Evolutionary conservation across 768 basidiomycete genomes (phyloP).

Genomic region (Mrakia frigida): DNA sequence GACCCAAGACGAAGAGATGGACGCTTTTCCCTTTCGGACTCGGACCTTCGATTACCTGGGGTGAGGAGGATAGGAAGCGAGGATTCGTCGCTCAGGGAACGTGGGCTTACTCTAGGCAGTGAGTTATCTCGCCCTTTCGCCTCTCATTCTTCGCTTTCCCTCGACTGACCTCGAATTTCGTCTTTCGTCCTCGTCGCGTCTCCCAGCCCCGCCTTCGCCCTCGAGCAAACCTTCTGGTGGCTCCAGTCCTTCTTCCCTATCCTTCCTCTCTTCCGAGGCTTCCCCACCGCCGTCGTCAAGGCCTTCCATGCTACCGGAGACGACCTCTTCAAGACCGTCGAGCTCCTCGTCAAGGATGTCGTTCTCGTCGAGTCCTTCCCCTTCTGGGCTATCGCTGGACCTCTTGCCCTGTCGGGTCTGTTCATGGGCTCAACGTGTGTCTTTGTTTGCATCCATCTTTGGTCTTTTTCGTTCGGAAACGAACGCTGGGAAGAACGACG

Average conservation of each 20-base stretch:
- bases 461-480: too few relatives aligned
- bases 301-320: background rate
- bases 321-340: background rate
- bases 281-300: background rate
- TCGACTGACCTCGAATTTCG: background rate
- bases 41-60: conserved; percentile 16
- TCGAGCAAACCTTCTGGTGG: conserved; percentile 33
- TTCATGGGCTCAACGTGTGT: conserved; percentile 29
- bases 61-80: conserved; percentile 4
- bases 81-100: conserved; percentile 28
- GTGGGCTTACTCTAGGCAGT: conserved; percentile 29
- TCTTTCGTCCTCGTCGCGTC: background rate
- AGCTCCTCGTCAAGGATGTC: background rate
- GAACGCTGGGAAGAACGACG: too few relatives aligned
- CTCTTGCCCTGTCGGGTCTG: conserved; percentile 12
- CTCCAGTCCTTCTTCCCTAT: conserved; percentile 28
- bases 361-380: conserved; percentile 13
- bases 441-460: too few relatives aligned
- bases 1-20: conserved; percentile 20
- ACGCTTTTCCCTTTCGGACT: conserved; percentile 10
- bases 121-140: background rate
- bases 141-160: background rate
- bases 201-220: conserved; percentile 27
- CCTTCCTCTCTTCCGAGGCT: conserved; percentile 3
- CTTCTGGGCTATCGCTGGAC: conserved; percentile 21